Conservation (phyloP, 805 yeast species). For the Kazachstania martiniae region DNA sequence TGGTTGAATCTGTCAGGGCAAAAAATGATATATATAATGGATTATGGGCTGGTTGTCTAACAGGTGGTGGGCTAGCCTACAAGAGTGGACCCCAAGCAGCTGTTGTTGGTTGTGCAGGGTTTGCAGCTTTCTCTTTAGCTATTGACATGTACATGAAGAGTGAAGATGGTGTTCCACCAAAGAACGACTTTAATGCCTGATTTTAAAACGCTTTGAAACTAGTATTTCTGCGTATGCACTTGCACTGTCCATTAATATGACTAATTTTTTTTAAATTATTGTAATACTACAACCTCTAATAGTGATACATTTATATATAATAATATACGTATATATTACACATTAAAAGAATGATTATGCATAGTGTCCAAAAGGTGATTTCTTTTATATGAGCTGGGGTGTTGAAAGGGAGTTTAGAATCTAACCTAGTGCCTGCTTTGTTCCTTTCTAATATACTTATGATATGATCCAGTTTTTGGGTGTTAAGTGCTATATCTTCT, state of each 20-base stretch:
- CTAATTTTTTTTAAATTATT: no score
- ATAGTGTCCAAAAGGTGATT: constrained; percentile 17
- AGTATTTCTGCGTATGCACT: no score
- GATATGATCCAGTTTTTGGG: constrained; percentile 20
- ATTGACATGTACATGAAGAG: constrained; percentile 77
- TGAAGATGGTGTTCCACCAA: constrained; percentile 76
- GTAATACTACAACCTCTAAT: no score
- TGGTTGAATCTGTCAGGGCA: constrained; percentile 75
- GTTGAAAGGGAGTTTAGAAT: no score
- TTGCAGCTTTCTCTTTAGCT: constrained; percentile 90
- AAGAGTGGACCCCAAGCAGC: constrained; percentile 94
- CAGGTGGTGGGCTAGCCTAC: constrained; percentile 92
- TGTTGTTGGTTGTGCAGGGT: constrained; percentile 87
- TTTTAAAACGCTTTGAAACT: no score
- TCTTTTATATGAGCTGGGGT: constrained; percentile 1
- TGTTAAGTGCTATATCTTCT: constrained; percentile 12
- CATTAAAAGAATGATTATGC: constrained; percentile 22
- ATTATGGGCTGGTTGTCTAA: constrained; percentile 84
- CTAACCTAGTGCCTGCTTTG: neutral
- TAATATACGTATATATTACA: constrained; percentile 22
- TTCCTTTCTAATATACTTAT: constrained; percentile 8
- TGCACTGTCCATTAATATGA: no score
- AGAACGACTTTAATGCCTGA: constrained; percentile 70
- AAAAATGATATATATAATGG: constrained; percentile 90
- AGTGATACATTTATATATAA: constrained; percentile 19